phyloP scores from a whole-genome alignment of 2,329 filamentous ascomycete species.

The Scedosporium aurantiacum region DNA sequence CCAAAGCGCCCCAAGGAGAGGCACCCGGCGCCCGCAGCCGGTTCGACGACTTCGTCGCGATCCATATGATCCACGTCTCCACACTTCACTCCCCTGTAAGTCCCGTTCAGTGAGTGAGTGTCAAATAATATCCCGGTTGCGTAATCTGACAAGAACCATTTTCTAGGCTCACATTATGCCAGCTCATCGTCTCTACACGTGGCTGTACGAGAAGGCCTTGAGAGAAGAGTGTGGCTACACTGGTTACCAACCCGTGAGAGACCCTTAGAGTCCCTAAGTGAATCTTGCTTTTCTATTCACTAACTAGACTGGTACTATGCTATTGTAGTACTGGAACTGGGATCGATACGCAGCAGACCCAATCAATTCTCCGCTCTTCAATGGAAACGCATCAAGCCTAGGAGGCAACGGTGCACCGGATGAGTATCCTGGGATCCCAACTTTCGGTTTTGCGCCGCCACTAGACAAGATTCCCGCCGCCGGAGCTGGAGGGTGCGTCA shows the following conservation, averaged over 20 bases:
- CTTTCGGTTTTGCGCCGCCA: conserved; percentile 15
- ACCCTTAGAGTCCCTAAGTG: too few relatives aligned
- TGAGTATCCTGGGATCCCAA: conserved; percentile 14
- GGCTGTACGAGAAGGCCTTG: conserved; percentile 20
- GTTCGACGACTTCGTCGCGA: conserved; percentile 39
- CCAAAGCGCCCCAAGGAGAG: conserved; percentile 20
- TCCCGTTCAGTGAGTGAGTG: too few relatives aligned
- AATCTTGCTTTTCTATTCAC: neutral
- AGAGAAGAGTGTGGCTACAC: conserved; percentile 23
- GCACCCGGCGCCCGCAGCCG: conserved; percentile 31
- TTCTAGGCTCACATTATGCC: conserved; percentile 16
- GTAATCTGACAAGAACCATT: conserved; percentile 13
- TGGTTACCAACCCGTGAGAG: conserved; percentile 25
- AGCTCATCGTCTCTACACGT: conserved; percentile 22
- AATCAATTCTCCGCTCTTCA: conserved; percentile 32
- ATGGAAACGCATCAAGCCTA: conserved; percentile 34
- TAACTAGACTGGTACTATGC: too few relatives aligned
- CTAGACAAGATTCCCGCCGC: conserved; percentile 27
- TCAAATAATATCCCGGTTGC: too few relatives aligned
- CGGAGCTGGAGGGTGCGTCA: conserved; percentile 44
- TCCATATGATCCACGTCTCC: conserved; percentile 35
- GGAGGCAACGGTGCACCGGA: conserved; percentile 29
- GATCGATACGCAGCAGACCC: conserved; percentile 21
- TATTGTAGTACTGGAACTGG: conserved; percentile 34
- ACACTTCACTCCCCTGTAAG: conserved; percentile 25